Conservation (phyloP, 352 stramenopile species). For the Phytopythium sindhum region DNA sequence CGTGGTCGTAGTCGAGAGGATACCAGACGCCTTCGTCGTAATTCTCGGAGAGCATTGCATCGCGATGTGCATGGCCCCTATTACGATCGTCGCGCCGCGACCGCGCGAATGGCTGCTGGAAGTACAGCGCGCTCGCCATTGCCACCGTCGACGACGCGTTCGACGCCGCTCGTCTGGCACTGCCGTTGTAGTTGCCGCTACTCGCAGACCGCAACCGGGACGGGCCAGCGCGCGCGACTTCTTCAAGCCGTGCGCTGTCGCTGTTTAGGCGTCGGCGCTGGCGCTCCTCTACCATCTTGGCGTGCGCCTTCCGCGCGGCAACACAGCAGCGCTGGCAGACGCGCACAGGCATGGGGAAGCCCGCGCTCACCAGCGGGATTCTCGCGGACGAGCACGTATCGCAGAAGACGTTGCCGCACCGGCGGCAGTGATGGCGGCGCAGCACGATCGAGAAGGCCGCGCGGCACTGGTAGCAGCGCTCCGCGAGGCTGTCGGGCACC, state of each 20-base stretch:
- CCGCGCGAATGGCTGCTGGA: constrained; percentile 15
- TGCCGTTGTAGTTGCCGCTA: neutral
- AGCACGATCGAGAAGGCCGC: constrained; percentile 68
- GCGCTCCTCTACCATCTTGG: constrained; percentile 60
- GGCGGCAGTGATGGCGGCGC: constrained; percentile 82
- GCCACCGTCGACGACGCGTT: constrained; percentile 9
- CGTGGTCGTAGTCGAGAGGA: constrained; percentile 18
- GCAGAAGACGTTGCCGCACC: constrained; percentile 90
- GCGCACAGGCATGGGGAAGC: constrained; percentile 66
- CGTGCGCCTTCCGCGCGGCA: constrained; percentile 66
- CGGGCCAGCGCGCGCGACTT: neutral
- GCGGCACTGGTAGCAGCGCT: constrained; percentile 72
- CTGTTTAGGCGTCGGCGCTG: constrained; percentile 32
- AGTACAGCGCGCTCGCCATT: constrained; percentile 19
- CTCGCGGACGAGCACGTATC: constrained; percentile 77
- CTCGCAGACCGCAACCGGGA: constrained; percentile 2
- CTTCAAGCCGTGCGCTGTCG: constrained; percentile 11
- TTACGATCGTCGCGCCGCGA: neutral
- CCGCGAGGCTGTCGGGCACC: constrained; percentile 79
- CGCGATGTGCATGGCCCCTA: neutral
- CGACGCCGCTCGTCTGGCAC: constrained; percentile 2
- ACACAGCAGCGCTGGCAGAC: constrained; percentile 82
- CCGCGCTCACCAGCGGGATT: constrained; percentile 70
- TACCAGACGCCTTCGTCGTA: constrained; percentile 8
- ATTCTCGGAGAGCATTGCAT: neutral